Percentiles rank a stretch among this genome's conserved stretches.
phyloP scores from a whole-genome alignment of 2,329 filamentous ascomycete genomes.

The Scortechinia acanthostroma region DNA sequence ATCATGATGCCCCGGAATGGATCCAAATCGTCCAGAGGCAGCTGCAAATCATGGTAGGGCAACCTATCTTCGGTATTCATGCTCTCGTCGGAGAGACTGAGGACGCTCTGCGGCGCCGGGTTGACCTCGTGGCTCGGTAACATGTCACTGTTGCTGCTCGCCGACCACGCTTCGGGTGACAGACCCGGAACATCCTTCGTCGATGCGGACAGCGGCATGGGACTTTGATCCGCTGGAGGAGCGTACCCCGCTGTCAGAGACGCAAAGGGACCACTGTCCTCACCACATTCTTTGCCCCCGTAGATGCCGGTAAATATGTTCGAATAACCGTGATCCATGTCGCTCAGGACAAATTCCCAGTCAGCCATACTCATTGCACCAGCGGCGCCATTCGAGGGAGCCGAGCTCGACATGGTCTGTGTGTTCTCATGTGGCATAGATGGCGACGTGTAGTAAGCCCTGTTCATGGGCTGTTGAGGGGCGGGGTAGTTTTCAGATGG shows the following conservation, averaged over 20 bases:
- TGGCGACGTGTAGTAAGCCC: neutral
- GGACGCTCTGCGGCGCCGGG: neutral
- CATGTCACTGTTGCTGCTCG: neutral
- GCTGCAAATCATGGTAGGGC: neutral
- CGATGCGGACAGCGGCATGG: neutral
- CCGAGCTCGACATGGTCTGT: neutral
- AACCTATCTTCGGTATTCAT: neutral
- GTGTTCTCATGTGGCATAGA: neutral
- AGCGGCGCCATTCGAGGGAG: neutral
- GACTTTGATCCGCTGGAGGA: neutral
- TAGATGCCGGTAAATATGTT: constrained; percentile 1
- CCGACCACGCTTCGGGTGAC: neutral
- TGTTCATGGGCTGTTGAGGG: neutral
- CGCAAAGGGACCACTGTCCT: neutral
- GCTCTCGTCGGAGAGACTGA: neutral
- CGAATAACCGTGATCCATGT: constrained; percentile 1
- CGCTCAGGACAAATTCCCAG: constrained; percentile 1
- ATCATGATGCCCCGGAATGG: neutral
- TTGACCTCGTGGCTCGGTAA: neutral
- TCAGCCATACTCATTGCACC: neutral
- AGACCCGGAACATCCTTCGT: neutral
- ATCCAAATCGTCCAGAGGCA: neutral
- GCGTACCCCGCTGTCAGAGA: neutral
- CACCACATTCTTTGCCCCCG: neutral
- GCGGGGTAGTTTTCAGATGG: no score